These are phyloP conservation scores for Cubamyces lactineus DNA, from an alignment of 768 basidiomycete species.

Conservation along the genomic window DNA sequence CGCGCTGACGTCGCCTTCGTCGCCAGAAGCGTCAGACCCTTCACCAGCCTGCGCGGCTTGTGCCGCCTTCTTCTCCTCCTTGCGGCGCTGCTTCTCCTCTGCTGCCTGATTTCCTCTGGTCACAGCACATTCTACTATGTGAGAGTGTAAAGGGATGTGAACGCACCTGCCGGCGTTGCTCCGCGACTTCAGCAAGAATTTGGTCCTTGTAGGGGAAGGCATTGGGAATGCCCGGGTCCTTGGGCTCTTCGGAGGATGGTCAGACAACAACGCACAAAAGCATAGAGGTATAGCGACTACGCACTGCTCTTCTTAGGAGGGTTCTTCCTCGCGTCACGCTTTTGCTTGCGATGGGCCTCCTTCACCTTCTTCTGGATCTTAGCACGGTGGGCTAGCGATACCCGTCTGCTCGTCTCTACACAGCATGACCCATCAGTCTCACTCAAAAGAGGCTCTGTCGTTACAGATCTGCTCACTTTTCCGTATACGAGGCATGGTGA, in stretches of 20 bases:
- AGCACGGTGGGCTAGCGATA: conserved; percentile 69
- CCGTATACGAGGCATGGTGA: conserved; percentile 66
- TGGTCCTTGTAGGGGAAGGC: conserved; percentile 94
- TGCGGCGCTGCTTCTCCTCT: conserved; percentile 74
- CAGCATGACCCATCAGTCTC: background rate
- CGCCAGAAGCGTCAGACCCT: conserved; percentile 31
- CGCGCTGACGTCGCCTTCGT: conserved; percentile 37
- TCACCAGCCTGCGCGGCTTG: conserved; percentile 34
- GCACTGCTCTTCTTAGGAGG: conserved; percentile 87
- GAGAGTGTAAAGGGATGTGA: background rate
- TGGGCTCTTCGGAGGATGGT: too few relatives aligned
- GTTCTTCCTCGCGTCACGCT: conserved; percentile 77
- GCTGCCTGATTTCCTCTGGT: conserved; percentile 50
- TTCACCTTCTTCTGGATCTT: conserved; percentile 75
- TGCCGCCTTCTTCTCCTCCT: conserved; percentile 64
- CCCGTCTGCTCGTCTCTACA: conserved; percentile 83
- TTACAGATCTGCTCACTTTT: conserved; percentile 51
- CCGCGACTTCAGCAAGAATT: conserved; percentile 87
- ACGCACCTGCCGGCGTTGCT: conserved; percentile 74
- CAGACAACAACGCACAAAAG: too few relatives aligned
- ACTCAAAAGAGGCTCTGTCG: background rate
- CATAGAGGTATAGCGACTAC: too few relatives aligned
- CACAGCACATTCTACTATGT: too few relatives aligned
- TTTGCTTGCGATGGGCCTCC: conserved; percentile 76
- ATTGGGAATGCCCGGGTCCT: conserved; percentile 93